Percentiles rank a stretch among this genome's conserved stretches.
Conservation (phyloP, 495 filamentous ascomycete genomes). For the Penicillium antarcticum region DNA sequence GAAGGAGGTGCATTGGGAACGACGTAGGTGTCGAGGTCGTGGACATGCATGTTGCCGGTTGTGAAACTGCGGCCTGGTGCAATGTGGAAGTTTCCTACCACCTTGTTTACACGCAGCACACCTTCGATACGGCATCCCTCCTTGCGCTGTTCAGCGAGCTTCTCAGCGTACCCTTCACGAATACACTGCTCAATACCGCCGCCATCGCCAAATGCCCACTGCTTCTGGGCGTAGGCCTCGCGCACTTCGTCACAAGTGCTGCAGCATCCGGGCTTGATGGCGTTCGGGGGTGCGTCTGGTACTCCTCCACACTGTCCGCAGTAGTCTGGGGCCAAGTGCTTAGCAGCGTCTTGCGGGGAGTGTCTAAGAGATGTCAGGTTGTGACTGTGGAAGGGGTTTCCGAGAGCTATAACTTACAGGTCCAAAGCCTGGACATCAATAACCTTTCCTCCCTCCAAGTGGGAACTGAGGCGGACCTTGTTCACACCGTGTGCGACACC, state of each 20-base stretch:
- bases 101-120: slow-evolving; percentile 92
- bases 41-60: slow-evolving; percentile 92
- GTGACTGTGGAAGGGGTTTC: neutral
- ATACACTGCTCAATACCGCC: slow-evolving; percentile 94
- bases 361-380: slow-evolving; percentile 43
- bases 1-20: slow-evolving; percentile 49
- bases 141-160: slow-evolving; percentile 76
- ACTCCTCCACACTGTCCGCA: slow-evolving; percentile 94
- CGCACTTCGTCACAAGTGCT: slow-evolving; percentile 95
- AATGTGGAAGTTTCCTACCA: slow-evolving; percentile 98
- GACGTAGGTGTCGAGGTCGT: slow-evolving; percentile 93
- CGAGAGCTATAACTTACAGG: slow-evolving; percentile 52
- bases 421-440: slow-evolving; percentile 71
- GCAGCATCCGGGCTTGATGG: slow-evolving; percentile 79
- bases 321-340: slow-evolving; percentile 86
- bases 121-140: slow-evolving; percentile 97
- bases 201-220: slow-evolving; percentile 91
- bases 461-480: slow-evolving; percentile 76
- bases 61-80: slow-evolving; percentile 92
- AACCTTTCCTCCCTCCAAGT: slow-evolving; percentile 70
- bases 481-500: slow-evolving; percentile 89
- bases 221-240: slow-evolving; percentile 82
- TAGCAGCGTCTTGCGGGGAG: slow-evolving; percentile 60
- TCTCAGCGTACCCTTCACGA: slow-evolving; percentile 87
- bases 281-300: slow-evolving; percentile 57